Percentiles rank a stretch among this genome's conserved stretches.
phyloP scores from a whole-genome alignment of 179 eudicot genomes.

The Vitellaria paradoxa region DNA sequence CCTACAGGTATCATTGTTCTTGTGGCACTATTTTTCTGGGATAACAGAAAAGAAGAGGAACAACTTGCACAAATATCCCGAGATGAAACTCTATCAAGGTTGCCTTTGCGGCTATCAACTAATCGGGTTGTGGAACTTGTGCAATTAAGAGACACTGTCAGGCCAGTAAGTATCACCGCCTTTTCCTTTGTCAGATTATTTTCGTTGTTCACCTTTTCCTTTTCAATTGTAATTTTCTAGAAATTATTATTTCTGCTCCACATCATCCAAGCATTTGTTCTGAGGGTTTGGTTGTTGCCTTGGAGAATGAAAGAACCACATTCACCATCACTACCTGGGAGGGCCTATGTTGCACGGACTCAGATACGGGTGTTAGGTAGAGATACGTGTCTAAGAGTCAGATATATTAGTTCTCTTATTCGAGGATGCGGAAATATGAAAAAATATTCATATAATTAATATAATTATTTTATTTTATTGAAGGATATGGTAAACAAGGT shows the following conservation, averaged over 20 bases:
- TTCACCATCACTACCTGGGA: background rate
- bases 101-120: constrained; percentile 97
- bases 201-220: background rate
- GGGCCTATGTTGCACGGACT: background rate
- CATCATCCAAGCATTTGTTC: background rate
- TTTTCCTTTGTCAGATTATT: constrained; percentile 5
- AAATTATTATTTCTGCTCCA: no score
- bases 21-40: constrained; percentile 85
- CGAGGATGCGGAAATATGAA: no score
- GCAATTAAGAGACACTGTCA: constrained; percentile 79
- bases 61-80: constrained; percentile 90
- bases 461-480: no score
- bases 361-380: no score
- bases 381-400: no score
- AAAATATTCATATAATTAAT: no score
- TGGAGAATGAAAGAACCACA: background rate
- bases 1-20: constrained; percentile 72
- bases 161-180: constrained; percentile 75
- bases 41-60: constrained; percentile 95
- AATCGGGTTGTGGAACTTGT: constrained; percentile 94
- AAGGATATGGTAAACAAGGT: no score
- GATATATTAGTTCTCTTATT: no score
- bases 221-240: background rate
- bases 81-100: constrained; percentile 85
- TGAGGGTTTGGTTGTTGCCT: background rate